A percentile compares a stretch with the other conserved stretches of the same genome.
Evolutionary conservation across 2,329 filamentous ascomycete species (phyloP).

Genomic region (Cercospora nicotianae): DNA sequence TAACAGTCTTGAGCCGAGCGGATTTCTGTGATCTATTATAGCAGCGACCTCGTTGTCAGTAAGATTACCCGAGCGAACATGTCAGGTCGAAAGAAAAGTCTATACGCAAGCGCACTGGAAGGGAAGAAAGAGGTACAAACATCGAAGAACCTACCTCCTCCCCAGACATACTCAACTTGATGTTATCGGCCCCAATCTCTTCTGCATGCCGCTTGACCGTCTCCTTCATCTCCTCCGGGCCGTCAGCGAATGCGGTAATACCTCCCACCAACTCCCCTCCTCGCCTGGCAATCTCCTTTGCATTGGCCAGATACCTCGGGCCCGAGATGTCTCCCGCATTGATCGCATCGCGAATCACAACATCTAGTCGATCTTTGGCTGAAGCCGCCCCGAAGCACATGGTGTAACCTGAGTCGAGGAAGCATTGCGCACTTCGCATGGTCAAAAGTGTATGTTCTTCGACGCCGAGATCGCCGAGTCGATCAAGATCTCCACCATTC

Average conservation of each 20-base stretch:
- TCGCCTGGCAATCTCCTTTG: constrained; percentile 49
- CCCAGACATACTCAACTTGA: constrained; percentile 38
- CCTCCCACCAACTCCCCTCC: constrained; percentile 49
- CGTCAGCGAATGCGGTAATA: constrained; percentile 45
- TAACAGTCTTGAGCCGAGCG: constrained; percentile 48
- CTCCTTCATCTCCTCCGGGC: constrained; percentile 35
- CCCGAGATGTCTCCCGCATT: constrained; percentile 52
- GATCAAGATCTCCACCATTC: constrained; percentile 48
- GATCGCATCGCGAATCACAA: constrained; percentile 52
- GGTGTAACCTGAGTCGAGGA: constrained; percentile 53
- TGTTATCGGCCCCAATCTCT: constrained; percentile 38
- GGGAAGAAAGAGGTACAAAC: too few species aligned
- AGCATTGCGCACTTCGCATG: constrained; percentile 46
- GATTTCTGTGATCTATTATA: constrained; percentile 32
- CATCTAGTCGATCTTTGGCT: constrained; percentile 49
- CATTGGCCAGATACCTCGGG: constrained; percentile 52
- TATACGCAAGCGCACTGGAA: too few species aligned
- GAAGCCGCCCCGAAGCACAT: constrained; percentile 53
- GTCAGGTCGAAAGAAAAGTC: too few species aligned
- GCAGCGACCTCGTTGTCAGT: background rate
- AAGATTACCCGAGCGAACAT: too few species aligned
- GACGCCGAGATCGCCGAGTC: constrained; percentile 45
- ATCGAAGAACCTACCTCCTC: constrained; percentile 19
- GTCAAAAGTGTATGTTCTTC: constrained; percentile 53
- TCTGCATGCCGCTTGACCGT: constrained; percentile 34